These are phyloP conservation scores for Epichloe elymi DNA, from an alignment of 2,329 filamentous ascomycete species.

Conservation along the genomic window DNA sequence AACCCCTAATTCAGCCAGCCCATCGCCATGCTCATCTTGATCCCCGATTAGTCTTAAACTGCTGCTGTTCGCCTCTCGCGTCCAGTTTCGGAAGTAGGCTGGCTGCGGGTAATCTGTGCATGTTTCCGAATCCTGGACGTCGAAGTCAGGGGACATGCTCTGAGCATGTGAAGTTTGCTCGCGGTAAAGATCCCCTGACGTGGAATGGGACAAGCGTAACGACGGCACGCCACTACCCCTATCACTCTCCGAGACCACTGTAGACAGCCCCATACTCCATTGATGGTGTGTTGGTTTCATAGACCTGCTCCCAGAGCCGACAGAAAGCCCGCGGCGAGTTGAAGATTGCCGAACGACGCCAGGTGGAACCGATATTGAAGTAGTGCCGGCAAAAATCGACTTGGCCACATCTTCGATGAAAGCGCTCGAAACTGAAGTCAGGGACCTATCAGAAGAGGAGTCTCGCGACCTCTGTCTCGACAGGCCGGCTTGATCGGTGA, in stretches of 20 bases:
- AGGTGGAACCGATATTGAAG: constrained; percentile 11
- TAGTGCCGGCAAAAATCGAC: constrained; percentile 19
- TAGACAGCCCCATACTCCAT: constrained; percentile 53
- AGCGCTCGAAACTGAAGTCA: constrained; percentile 42
- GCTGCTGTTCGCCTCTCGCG: constrained; percentile 21
- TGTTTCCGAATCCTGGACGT: background rate
- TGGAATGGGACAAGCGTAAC: constrained; percentile 30
- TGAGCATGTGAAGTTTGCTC: constrained; percentile 12
- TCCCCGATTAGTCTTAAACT: constrained; percentile 37
- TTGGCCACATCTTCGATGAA: constrained; percentile 34
- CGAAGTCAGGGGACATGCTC: background rate
- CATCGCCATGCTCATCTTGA: constrained; percentile 51
- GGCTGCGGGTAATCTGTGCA: constrained; percentile 34
- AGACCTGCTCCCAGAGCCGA: background rate
- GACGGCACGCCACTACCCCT: constrained; percentile 35
- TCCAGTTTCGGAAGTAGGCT: constrained; percentile 25
- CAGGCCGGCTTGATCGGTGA: constrained; percentile 35
- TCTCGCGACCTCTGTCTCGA: constrained; percentile 39
- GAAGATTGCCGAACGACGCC: background rate
- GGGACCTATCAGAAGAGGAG: constrained; percentile 39
- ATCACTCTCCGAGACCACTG: constrained; percentile 50
- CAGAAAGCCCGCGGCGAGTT: background rate
- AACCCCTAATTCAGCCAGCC: constrained; percentile 44
- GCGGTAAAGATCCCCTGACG: constrained; percentile 35
- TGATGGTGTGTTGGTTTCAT: constrained; percentile 33